Evolutionary conservation across 2,329 filamentous ascomycete species (phyloP), one percentile per base, ranked within the genome.

Genomic region (Parafenestella ontariensis): DNA sequence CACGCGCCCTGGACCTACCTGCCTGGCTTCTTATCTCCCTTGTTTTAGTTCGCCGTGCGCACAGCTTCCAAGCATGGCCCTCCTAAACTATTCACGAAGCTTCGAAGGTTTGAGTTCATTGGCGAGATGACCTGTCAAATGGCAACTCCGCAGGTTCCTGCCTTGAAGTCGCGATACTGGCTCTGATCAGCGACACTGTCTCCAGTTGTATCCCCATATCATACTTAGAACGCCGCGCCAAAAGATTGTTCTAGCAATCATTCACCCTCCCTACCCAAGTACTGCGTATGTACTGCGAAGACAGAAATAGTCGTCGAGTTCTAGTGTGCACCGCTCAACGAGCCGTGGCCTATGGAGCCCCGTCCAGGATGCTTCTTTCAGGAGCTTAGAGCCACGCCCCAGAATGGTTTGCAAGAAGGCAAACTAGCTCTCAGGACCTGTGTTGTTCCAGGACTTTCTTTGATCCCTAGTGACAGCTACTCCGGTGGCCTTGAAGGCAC

Each of bases 91-190:
- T 26, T 49, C 47, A 26, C 51, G 58, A 10, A 59, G 45, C 9
- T 34, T 34, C 4, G 4, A 34, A 15, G 11, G 31, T 18, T 29
- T 28, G 55, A 54, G n/a, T 29, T 49, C 54, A 62, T 62, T 15
- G 54, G 57, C 3, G 54, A 51, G 11, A 62, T 28, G 34, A 58
- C 36, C 39, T 62, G 52, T 31, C 51, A 52, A 21, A 57, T 49
- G 11, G 57, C 57, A 10, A 58, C 46, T n/a, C 54, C 54, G 37
- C 57, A 62, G 3, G 56, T 23, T 17, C 54, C 59, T 11, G 49
- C 51, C 34, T 54, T 34, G 7, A 28, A 15, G 31, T 58, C 54
- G 13, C 57, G 44, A 47, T 51, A 61, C 58, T 52, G 33, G 26
- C 13, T n/a, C n/a, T 18, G 4, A 11, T 54, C 36, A 43, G 17